Base-by-base conservation (phyloP, 257 asterid species). In the Handroanthus guayacan region DNA sequence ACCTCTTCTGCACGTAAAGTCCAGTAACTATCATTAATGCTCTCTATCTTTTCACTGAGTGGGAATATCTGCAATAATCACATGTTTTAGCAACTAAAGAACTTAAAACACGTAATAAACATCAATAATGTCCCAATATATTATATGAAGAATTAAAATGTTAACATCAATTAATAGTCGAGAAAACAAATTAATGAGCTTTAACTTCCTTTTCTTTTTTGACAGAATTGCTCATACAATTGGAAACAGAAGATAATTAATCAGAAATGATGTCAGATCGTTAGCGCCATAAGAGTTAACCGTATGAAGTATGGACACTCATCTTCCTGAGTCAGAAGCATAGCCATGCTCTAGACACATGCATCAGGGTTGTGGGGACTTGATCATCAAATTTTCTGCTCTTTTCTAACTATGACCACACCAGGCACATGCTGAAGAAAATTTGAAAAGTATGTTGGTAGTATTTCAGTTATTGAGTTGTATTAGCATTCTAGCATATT, bases 1-100 rank as follows among this genome's bases (percentile, higher is more conserved):
- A 87, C 92, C 90, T 88, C 93, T 69, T 88, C 90, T 79, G 88
- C 93, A 67, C 89, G 89, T 75, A 87, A 58, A 57, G 90, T 86
- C 90, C 86, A 81, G 78, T 87, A 87, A 41, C 81, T 87, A 78
- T 89, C 90, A 79, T 87, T 89, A 65, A 89, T 82, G 83, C 71
- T 76, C 76, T 82, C 89, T 72, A 89, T 87, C 80, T 82, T 87
- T 78, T 89, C 95, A 74, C 68, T 79, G 67, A 72, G 79, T 57
- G 91, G 77, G 82, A 84, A 89, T 72, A 89, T 86, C 95, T 89
- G 89, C 86, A 86, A 61, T 78, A 64, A 62, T 65, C 67, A 9
- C 74, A 62, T 39, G 78, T 61, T 65, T 73, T 52, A 74, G 72
- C 63, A 60, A 54, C 60, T 47, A 37, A 38, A 47, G 52, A 63